phyloP scores from a whole-genome alignment of 2,329 filamentous ascomycete species.

The Xylaria digitata region DNA sequence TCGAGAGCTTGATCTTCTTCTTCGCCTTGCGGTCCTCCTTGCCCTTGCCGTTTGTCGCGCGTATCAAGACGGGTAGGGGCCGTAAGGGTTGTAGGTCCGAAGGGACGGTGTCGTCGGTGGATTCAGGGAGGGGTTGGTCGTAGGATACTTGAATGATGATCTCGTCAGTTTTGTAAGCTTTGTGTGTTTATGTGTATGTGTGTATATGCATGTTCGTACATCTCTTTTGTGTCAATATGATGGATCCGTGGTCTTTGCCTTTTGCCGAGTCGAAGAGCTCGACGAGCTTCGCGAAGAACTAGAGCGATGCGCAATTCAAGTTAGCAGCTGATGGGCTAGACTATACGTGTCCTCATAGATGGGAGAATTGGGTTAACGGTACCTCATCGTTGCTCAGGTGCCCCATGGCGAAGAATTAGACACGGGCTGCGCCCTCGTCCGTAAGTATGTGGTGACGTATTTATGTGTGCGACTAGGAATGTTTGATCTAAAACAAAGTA shows the following conservation, averaged over 20 bases:
- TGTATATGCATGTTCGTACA: conserved; percentile 57
- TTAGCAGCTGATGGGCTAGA: conserved; percentile 29
- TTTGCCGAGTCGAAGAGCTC: conserved; percentile 76
- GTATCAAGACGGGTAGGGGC: conserved; percentile 79
- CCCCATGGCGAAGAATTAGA: conserved; percentile 50
- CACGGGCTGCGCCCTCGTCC: background rate
- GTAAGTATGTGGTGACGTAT: background rate
- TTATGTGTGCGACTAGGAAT: background rate
- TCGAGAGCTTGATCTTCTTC: conserved; percentile 79
- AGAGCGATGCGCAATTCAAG: conserved; percentile 21
- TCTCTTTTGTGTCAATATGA: conserved; percentile 82
- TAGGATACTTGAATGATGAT: conserved; percentile 54
- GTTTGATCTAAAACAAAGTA: background rate
- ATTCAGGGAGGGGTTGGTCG: conserved; percentile 56
- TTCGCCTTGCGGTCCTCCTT: conserved; percentile 61
- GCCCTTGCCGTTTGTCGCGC: conserved; percentile 83
- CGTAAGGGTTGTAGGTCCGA: conserved; percentile 69
- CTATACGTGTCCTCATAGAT: background rate
- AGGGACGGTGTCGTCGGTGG: conserved; percentile 63
- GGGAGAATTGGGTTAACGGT: background rate
- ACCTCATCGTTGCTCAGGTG: conserved; percentile 73
- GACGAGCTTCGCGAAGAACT: conserved; percentile 80
- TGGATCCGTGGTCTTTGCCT: conserved; percentile 76
- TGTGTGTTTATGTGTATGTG: conserved; percentile 1
- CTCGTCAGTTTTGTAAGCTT: conserved; percentile 16